phyloP scores from a whole-genome alignment of 192 early-diverging fungal genomes.

The Tieghemiomyces parasiticus region DNA sequence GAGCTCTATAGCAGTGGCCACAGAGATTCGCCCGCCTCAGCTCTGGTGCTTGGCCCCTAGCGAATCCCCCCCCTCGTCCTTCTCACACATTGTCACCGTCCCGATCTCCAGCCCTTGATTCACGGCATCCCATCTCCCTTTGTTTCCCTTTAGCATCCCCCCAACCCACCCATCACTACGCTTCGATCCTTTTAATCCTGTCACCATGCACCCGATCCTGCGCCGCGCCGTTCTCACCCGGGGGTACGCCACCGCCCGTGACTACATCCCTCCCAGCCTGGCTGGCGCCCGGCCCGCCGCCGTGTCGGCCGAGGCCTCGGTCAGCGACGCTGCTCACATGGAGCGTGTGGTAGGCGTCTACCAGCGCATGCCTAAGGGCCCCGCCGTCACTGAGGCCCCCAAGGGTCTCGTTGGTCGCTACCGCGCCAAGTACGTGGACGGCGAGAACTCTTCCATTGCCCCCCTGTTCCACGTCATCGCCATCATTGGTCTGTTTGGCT shows the following conservation, averaged over 20 bases:
- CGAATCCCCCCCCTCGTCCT: no score
- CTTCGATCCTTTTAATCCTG: no score
- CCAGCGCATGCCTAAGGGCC: constrained; percentile 60
- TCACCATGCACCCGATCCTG: background rate
- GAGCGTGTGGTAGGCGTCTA: constrained; percentile 53
- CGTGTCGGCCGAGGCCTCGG: constrained; percentile 35
- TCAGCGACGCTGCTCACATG: constrained; percentile 37
- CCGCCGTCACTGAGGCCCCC: constrained; percentile 29
- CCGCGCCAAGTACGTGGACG: constrained; percentile 55
- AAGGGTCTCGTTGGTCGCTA: constrained; percentile 39
- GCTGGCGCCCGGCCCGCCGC: constrained; percentile 29
- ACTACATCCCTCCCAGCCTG: constrained; percentile 10
- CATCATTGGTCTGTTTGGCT: constrained; percentile 41
- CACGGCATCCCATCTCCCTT: no score
- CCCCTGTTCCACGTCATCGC: constrained; percentile 47
- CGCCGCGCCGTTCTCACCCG: background rate
- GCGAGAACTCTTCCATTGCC: constrained; percentile 47
- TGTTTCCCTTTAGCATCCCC: no score
- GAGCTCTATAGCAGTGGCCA: no score
- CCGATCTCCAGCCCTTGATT: no score
- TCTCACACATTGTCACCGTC: no score
- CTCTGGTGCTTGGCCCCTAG: no score
- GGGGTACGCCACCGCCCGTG: constrained; percentile 2
- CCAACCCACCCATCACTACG: no score
- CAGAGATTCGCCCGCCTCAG: no score